These are phyloP conservation scores for Dioscorea zingiberensis DNA, from an alignment of 106 monocot species.

Conservation along the genomic window DNA sequence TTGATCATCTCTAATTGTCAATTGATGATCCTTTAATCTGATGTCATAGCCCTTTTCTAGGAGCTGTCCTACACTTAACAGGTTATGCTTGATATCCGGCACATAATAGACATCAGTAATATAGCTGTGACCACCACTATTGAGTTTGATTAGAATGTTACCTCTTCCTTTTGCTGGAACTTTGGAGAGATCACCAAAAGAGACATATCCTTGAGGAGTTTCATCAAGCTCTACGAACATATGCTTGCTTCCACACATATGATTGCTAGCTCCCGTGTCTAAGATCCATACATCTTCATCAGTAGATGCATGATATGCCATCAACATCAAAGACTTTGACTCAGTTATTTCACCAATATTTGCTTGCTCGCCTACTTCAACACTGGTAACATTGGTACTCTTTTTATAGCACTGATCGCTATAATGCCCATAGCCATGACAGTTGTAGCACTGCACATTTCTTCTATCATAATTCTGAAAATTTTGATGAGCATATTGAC, in stretches of 20 bases:
- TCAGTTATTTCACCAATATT: too few relatives aligned
- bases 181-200: slow-evolving; percentile 2
- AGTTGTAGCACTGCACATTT: slow-evolving; percentile 21
- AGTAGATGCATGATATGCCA: background rate
- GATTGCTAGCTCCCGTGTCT: slow-evolving; percentile 4
- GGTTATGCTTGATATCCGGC: background rate
- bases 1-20: background rate
- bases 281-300: background rate
- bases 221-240: background rate
- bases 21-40: background rate
- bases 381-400: background rate
- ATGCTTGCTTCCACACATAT: slow-evolving; percentile 7
- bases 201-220: background rate
- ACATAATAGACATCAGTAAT: slow-evolving; percentile 13
- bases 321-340: background rate
- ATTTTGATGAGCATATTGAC: too few relatives aligned
- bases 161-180: background rate
- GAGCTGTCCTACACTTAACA: slow-evolving; percentile 4
- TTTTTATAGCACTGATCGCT: background rate
- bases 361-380: background rate
- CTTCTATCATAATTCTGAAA: too few relatives aligned
- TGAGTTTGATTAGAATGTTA: background rate
- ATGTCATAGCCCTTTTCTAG: slow-evolving; percentile 1
- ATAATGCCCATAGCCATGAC: slow-evolving; percentile 5
- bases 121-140: background rate